Conservation (phyloP, 2,329 filamentous ascomycete species). For the Boeremia exigua region DNA sequence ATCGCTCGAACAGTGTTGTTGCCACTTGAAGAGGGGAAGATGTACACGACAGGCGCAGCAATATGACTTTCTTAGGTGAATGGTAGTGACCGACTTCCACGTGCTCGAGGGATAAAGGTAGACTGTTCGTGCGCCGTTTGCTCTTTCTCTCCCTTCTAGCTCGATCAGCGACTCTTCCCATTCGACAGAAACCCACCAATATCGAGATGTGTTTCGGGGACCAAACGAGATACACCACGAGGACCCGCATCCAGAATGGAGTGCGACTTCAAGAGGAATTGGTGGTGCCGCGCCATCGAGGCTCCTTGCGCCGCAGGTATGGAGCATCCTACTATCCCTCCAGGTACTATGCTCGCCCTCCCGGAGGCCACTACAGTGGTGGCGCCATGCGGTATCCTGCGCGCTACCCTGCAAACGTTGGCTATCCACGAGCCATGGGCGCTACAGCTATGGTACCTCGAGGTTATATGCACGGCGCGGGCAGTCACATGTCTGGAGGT, state of each 20-base stretch:
- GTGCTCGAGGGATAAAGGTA: no score
- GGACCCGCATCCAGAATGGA: conserved; percentile 22
- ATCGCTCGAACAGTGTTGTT: neutral
- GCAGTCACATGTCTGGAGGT: conserved; percentile 21
- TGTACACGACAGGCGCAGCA: no score
- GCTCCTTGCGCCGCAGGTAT: conserved; percentile 27
- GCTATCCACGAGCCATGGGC: conserved; percentile 6
- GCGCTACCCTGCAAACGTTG: conserved; percentile 14
- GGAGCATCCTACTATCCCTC: conserved; percentile 38
- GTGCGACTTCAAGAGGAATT: conserved; percentile 18
- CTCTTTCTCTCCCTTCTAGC: neutral
- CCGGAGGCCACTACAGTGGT: conserved; percentile 15
- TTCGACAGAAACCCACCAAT: neutral
- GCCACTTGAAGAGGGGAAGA: no score
- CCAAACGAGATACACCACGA: conserved; percentile 24
- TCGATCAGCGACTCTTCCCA: neutral
- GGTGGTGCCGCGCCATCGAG: conserved; percentile 15
- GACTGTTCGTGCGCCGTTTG: neutral
- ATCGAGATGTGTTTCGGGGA: conserved; percentile 35
- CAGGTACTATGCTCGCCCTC: conserved; percentile 32
- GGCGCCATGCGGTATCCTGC: conserved; percentile 10
- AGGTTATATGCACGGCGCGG: conserved; percentile 18
- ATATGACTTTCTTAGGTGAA: no score
- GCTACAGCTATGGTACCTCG: conserved; percentile 8
- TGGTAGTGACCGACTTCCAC: no score